Evolutionary conservation across 2,329 filamentous ascomycete genomes (phyloP), one percentile per base, ranked within the genome.

Genomic region (Aspergillus sp.): DNA sequence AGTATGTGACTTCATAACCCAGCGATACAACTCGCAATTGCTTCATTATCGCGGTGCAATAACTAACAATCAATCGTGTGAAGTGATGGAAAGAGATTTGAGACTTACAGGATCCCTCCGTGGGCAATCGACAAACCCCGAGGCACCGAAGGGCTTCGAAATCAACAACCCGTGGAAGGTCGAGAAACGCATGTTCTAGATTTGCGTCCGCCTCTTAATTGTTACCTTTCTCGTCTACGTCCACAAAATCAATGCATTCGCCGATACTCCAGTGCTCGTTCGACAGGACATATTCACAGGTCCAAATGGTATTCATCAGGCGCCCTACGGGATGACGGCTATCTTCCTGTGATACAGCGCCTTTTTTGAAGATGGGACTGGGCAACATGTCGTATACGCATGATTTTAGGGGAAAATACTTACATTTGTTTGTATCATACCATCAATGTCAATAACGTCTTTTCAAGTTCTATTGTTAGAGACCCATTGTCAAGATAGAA

Each of bases 131-230:
- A 83, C 85, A 73, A 83, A 80, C 61, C 76, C 80, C 47, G 73
- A 76, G 57, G 85, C 85, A 30, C 85, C 85, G 26, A 73, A 78
- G 56, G 85, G 85, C 59, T 88, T 88, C 75, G 85, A 87, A 74
- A 71, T 87, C 68, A 88, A 82, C 81, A 87, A 86, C 74, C 83
- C 83, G 62, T 88, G 85, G 85, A 85, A 82, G 81, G 85, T 87
- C 80, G 75, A 77, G 60, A 74, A 72, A 62, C 71, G 74, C 63
- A 74, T 75, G 41, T 74, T 62, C 62, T 76, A 75, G 61, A 57
- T 57, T 59, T 59, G 62, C 52, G 51, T 24, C 15, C 17, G 15
- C 32, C 17, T 24, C 17, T 48, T 17, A 58, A 51, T 66, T 58
- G 65, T 66, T 60, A 64, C 60, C 57, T 59, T 22, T 26, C 48